phyloP scores from a whole-genome alignment of 768 basidiomycete species.

The Tricholoma flavovirens region DNA sequence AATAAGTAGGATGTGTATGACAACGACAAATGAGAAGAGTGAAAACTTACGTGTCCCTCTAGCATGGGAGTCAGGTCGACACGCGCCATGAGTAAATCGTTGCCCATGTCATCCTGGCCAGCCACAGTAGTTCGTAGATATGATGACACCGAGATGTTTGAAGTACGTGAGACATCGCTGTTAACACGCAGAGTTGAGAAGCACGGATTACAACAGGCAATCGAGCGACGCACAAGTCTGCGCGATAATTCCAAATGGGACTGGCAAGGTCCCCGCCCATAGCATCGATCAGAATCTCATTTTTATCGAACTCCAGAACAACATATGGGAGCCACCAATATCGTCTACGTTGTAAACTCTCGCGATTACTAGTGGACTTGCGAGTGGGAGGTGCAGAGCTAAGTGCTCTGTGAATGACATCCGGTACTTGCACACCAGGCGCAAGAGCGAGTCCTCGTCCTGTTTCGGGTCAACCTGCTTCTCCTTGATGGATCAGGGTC shows the following conservation, averaged over 20 bases:
- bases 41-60: slow-evolving; percentile 60
- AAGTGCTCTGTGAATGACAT: slow-evolving; percentile 79
- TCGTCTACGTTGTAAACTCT: slow-evolving; percentile 88
- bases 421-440: slow-evolving; percentile 73
- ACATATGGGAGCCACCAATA: slow-evolving; percentile 97
- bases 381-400: slow-evolving; percentile 50
- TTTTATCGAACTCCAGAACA: slow-evolving; percentile 97
- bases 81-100: slow-evolving; percentile 91
- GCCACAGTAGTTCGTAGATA: slow-evolving; percentile 82
- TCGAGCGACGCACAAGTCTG: slow-evolving; percentile 73
- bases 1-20: slow-evolving; percentile 10
- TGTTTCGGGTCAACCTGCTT: slow-evolving; percentile 14
- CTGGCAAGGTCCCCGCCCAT: slow-evolving; percentile 87
- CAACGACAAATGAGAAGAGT: slow-evolving; percentile 3
- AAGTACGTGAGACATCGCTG: slow-evolving; percentile 93
- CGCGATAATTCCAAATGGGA: slow-evolving; percentile 94
- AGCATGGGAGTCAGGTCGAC: slow-evolving; percentile 83
- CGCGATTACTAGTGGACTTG: slow-evolving; percentile 68
- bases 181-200: slow-evolving; percentile 2
- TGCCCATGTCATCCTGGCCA: slow-evolving; percentile 92
- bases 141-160: slow-evolving; percentile 86
- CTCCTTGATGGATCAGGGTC: neutral
- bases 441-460: slow-evolving; percentile 81
- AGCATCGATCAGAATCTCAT: slow-evolving; percentile 94
- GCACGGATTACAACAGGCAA: neutral